A percentile compares a stretch with the other conserved stretches of the same genome.
phyloP scores from a whole-genome alignment of 306 rosid genomes.

The Cucurbita argyrosperma region DNA sequence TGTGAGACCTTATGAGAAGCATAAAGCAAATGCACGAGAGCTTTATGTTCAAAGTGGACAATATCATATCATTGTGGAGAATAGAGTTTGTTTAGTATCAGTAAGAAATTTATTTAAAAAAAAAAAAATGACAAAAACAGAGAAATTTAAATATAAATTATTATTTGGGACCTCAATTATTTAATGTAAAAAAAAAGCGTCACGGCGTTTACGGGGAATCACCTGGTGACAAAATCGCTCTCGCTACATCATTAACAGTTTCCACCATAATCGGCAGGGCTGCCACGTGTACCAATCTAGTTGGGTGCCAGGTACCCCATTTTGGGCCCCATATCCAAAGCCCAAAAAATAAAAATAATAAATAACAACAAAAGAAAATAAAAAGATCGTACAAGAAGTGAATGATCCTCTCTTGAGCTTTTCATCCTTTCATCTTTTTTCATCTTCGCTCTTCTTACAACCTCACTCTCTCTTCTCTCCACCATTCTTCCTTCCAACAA shows the following conservation, averaged over 20 bases:
- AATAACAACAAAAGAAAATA: not conserved
- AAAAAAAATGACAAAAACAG: no score
- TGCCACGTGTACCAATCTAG: not conserved
- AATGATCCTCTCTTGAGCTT: not conserved
- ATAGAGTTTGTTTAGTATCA: no score
- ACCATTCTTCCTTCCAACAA: slow-evolving; percentile 8
- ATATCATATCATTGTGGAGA: no score
- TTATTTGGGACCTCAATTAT: not conserved
- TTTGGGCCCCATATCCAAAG: not conserved
- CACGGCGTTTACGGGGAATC: not conserved
- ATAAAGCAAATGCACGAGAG: no score
- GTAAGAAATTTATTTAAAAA: no score
- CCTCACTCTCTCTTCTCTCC: not conserved
- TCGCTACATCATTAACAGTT: not conserved
- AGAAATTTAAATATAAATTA: not conserved
- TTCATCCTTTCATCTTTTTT: not conserved
- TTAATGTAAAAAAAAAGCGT: not conserved
- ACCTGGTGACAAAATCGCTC: not conserved
- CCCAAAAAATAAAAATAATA: not conserved
- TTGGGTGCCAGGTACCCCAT: not conserved
- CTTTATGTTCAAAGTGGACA: no score
- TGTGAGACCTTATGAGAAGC: no score
- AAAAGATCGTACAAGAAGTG: not conserved
- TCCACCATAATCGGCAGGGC: not conserved
- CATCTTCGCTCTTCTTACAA: not conserved